Base-by-base conservation (phyloP, 768 basidiomycete genomes). In the Sporobolomyces roseus region DNA sequence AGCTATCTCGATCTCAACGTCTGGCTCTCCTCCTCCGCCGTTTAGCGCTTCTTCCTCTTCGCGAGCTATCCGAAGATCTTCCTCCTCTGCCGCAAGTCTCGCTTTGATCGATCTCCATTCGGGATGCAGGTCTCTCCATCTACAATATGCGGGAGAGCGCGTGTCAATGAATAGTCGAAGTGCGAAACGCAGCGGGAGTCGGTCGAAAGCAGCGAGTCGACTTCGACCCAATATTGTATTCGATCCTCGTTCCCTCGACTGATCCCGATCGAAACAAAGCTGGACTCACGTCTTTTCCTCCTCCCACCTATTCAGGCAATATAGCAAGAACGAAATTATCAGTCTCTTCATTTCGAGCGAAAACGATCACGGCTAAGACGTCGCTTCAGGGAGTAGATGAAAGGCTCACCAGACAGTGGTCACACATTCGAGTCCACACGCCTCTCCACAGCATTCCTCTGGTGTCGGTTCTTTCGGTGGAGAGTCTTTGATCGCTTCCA, bases 241-340 rank as follows among this genome's bases (percentile, higher is more conserved):
- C n/a, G n/a, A n/a, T n/a, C n/a, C n/a, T n/a, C n/a, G n/a, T n/a
- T n/a, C n/a, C n/a, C n/a, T n/a, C n/a, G n/a, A n/a, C n/a, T n/a
- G n/a, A n/a, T n/a, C n/a, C n/a, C n/a, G n/a, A n/a, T n/a, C n/a
- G n/a, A n/a, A n/a, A n/a, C n/a, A n/a, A n/a, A n/a, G n/a, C n/a
- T n/a, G n/a, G n/a, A 48, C 59, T 48, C 54, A 68, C 62, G 56
- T 63, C 51, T 64, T 63, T 21, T 68, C 67, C 21, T 68, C 67
- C 27, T 68, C 67, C 67, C 67, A 68, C 67, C 67, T 63, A 13
- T 30, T 36, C 21, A 27, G 23, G 12, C n/a, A n/a, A n/a, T n/a
- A n/a, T n/a, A n/a, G n/a, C 54, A 10, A 41, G 17, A 8, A 7
- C 2, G 12, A 48, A 29, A 25, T 14, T 1, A 13, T 51, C 50